A percentile compares a stretch with the other conserved stretches of the same genome.
Evolutionary conservation across 768 basidiomycete species (phyloP).

Genomic region (Dictyophora rubrovolvata): DNA sequence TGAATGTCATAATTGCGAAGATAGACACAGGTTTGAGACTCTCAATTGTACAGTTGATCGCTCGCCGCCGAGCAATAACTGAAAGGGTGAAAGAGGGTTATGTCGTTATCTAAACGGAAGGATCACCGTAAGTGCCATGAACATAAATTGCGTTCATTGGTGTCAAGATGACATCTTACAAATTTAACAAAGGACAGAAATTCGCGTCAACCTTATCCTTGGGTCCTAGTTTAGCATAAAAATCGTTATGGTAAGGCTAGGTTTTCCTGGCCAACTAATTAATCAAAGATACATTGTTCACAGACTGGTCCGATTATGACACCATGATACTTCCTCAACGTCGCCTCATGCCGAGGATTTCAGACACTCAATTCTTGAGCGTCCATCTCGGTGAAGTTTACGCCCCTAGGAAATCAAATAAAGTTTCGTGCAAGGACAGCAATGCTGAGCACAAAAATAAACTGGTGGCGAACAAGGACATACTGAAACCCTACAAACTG

Average conservation of each 20-base stretch:
- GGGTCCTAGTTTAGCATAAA: constrained; percentile 43
- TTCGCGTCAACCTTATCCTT: constrained; percentile 36
- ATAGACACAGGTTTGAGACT: too few species aligned
- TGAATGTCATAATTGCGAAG: too few species aligned
- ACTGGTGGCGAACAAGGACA: neutral
- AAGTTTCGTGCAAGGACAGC: too few species aligned
- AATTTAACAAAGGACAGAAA: constrained; percentile 43
- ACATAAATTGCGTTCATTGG: constrained; percentile 38
- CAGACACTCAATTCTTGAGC: constrained; percentile 55
- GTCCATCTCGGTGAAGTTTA: constrained; percentile 78
- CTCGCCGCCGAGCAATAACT: too few species aligned
- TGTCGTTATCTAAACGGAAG: neutral
- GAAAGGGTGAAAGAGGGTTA: too few species aligned
- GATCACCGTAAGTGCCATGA: constrained; percentile 23
- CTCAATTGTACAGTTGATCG: too few species aligned
- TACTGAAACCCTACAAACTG: constrained; percentile 76
- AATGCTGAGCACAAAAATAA: too few species aligned
- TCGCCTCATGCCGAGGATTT: constrained; percentile 72
- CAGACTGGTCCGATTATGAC: constrained; percentile 54
- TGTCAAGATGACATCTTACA: constrained; percentile 37
- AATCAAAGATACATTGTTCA: constrained; percentile 27
- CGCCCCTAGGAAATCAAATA: constrained; percentile 37
- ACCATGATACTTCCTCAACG: constrained; percentile 79
- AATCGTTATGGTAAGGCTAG: constrained; percentile 48
- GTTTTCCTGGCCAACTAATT: constrained; percentile 57